These are phyloP conservation scores for Vaccinium corymbosum DNA, from an alignment of 148 eudicot species.

Conservation along the genomic window DNA sequence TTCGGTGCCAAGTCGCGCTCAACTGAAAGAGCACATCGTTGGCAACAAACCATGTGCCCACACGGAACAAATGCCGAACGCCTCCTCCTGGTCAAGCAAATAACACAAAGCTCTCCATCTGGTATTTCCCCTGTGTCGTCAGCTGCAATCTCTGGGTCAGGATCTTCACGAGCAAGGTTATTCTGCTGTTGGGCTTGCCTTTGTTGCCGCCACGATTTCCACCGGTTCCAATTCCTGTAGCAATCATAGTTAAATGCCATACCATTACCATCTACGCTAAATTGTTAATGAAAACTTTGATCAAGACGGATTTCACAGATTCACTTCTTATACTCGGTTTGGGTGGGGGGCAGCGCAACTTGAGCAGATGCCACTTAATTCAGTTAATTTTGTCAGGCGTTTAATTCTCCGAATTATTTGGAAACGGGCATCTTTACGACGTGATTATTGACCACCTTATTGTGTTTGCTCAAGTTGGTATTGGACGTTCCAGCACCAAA, in stretches of 20 bases:
- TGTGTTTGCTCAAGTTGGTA: background rate
- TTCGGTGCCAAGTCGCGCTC: slow-evolving; percentile 60
- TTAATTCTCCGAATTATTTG: background rate
- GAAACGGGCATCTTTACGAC: background rate
- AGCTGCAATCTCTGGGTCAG: slow-evolving; percentile 23
- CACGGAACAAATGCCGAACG: slow-evolving; percentile 88
- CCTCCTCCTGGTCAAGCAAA: slow-evolving; percentile 63
- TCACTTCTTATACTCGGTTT: background rate
- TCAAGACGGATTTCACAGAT: background rate
- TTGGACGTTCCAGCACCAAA: no score
- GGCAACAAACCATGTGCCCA: slow-evolving; percentile 92
- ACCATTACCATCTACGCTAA: background rate
- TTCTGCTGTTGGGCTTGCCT: slow-evolving; percentile 45
- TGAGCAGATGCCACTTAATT: background rate
- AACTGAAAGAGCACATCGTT: slow-evolving; percentile 53
- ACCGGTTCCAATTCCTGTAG: slow-evolving; percentile 68
- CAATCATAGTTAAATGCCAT: background rate
- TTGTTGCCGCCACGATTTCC: slow-evolving; percentile 57
- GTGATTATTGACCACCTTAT: background rate
- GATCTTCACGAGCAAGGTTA: slow-evolving; percentile 16
- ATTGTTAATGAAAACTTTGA: background rate
- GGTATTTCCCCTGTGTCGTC: slow-evolving; percentile 64
- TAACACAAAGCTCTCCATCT: slow-evolving; percentile 66
- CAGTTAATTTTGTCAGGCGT: background rate
- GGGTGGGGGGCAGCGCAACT: background rate